These are phyloP conservation scores for Vigna mungo DNA, from an alignment of 306 rosid genomes.

Conservation along the genomic window DNA sequence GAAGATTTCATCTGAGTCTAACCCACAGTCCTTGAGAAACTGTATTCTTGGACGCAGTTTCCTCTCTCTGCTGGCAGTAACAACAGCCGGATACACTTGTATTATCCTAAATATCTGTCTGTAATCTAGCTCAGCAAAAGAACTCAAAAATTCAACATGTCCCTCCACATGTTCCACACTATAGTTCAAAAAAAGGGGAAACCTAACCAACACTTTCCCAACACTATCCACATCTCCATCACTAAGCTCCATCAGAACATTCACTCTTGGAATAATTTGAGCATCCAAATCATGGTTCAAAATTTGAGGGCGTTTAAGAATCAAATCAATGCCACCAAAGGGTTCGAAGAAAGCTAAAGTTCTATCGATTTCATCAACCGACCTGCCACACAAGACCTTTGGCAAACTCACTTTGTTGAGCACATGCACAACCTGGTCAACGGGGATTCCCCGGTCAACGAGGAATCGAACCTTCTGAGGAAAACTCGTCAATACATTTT, in stretches of 20 bases:
- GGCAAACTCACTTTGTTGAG: conserved; percentile 64
- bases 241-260: conserved; percentile 53
- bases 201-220: conserved; percentile 54
- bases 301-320: conserved; percentile 60
- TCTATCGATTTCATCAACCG: conserved; percentile 63
- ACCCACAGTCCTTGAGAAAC: conserved; percentile 82
- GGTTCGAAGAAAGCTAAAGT: conserved; percentile 53
- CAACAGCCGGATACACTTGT: conserved; percentile 61
- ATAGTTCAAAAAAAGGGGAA: conserved; percentile 66
- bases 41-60: conserved; percentile 73
- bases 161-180: conserved; percentile 58
- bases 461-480: conserved; percentile 63
- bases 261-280: conserved; percentile 66
- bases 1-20: conserved; percentile 62
- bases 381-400: conserved; percentile 65
- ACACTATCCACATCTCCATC: conserved; percentile 64
- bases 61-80: conserved; percentile 76
- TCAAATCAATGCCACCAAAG: conserved; percentile 67
- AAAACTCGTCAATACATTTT: conserved; percentile 54
- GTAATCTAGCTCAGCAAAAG: conserved; percentile 64
- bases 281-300: conserved; percentile 67
- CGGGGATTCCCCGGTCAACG: conserved; percentile 57
- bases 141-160: conserved; percentile 68
- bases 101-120: conserved; percentile 66
- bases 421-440: conserved; percentile 58